Percentiles rank a stretch among this genome's conserved stretches.
Evolutionary conservation across 139 green algal species (phyloP).

Genomic region (Eudorina sp.): DNA sequence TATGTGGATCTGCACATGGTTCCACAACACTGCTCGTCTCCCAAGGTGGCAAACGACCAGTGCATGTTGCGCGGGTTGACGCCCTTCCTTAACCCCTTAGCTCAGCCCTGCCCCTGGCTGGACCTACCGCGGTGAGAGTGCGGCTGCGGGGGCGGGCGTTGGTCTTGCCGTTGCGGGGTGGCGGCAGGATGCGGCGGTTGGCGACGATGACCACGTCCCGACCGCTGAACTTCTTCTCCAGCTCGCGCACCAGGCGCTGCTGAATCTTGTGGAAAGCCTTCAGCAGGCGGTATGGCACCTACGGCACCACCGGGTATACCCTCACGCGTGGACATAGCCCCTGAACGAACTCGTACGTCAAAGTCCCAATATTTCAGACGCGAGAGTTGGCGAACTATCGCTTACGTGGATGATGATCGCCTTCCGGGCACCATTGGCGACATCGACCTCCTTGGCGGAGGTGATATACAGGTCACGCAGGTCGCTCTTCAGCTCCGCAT

Average conservation of each 20-base stretch:
- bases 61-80: too few species aligned
- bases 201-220: conserved; percentile 98
- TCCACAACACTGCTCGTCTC: too few species aligned
- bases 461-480: conserved; percentile 99
- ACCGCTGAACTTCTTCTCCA: conserved; percentile 99
- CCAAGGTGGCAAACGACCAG: too few species aligned
- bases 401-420: conserved; percentile 96
- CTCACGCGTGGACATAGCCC: too few species aligned
- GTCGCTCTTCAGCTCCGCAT: conserved; percentile 97
- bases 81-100: too few species aligned
- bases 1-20: too few species aligned
- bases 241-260: conserved; percentile 96
- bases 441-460: conserved; percentile 93
- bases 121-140: conserved; percentile 92
- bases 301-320: background rate
- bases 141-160: conserved; percentile 87
- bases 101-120: too few species aligned
- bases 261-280: conserved; percentile 99
- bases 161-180: conserved; percentile 76
- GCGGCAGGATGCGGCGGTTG: conserved; percentile 94
- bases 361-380: too few species aligned
- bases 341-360: too few species aligned
- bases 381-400: too few species aligned
- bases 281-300: conserved; percentile 96
- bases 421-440: conserved; percentile 87